phyloP scores from a whole-genome alignment of 1,139 yeast genomes.

The Nadsonia starkeyi-henricii region DNA sequence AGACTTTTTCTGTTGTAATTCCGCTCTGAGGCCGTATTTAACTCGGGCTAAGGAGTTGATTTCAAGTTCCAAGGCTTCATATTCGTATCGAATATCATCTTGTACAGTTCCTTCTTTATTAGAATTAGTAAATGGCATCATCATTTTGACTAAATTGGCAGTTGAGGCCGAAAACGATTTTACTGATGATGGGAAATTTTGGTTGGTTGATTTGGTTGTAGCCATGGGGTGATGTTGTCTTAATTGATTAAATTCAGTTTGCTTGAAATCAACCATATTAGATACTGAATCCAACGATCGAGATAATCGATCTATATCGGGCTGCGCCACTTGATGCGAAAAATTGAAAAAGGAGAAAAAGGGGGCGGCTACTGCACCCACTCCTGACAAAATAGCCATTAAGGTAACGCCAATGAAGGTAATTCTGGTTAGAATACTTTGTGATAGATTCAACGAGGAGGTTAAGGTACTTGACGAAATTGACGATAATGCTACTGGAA shows the following conservation, averaged over 20 bases:
- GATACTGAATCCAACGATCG: slow-evolving; percentile 25
- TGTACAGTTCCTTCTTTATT: no score
- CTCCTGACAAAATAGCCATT: slow-evolving; percentile 58
- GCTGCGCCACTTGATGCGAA: slow-evolving; percentile 16
- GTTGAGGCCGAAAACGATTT: slow-evolving; percentile 2
- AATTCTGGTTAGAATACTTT: slow-evolving; percentile 37
- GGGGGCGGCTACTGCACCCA: slow-evolving; percentile 64
- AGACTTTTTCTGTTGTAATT: slow-evolving; percentile 17
- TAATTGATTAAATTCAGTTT: slow-evolving; percentile 3
- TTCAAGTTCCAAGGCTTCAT: slow-evolving; percentile 50
- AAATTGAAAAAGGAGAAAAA: slow-evolving; percentile 10
- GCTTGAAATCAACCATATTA: slow-evolving; percentile 21
- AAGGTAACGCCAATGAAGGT: slow-evolving; percentile 60
- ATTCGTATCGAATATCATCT: background rate
- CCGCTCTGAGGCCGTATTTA: slow-evolving; percentile 20
- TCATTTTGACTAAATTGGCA: background rate
- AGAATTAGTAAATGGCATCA: background rate
- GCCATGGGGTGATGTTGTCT: no score
- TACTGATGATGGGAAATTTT: background rate
- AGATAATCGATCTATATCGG: slow-evolving; percentile 23
- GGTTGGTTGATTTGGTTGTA: no score
- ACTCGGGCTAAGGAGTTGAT: slow-evolving; percentile 44
- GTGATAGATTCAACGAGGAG: slow-evolving; percentile 16
- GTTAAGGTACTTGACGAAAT: slow-evolving; percentile 7
- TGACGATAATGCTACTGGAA: slow-evolving; percentile 7